Evolutionary conservation across 345 rosid genomes (phyloP), one percentile per base, ranked within the genome.

Genomic region (Salix purpurea): DNA sequence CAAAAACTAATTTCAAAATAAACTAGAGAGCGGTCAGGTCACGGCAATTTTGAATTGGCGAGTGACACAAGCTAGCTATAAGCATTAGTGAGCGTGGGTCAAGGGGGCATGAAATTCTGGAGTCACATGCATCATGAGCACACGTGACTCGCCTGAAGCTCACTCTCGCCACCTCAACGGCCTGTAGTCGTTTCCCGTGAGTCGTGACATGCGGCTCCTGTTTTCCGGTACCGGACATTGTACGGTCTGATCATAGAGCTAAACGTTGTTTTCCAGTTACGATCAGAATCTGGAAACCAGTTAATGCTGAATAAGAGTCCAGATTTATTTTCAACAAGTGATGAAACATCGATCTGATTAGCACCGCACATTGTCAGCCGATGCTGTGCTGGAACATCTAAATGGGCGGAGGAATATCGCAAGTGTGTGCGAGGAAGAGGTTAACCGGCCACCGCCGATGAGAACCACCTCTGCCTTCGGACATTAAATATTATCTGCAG

Each of bases 371-470:
- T n/a, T 56, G 61, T 21, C 24, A 56, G 8, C 13, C 61, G n/a
- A 7, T 9, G 14, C 14, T 3, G 10, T n/a, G 28, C 14, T 0
- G 9, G 9, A 9, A 56, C 62, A n/a, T 56, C 5, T n/a, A 23
- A 12, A 46, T 46, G 64, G 1, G 26, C 21, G 69, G 56, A 7
- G 78, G 78, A 40, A 40, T 10, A 12, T 40, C 44, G 44, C 44
- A 40, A 10, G 3, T 40, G 13, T 0, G 13, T 13, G 64, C 11
- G 28, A 54, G 69, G 68, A 12, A 80, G 78, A 65, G 65, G 71
- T 74, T 75, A 81, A 77, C 76, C 82, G 83, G 72, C 78, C 67
- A 67, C 64, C 60, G 5, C 70, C 67, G n/a, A 50, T 75, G 2
- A 36, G 65, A 75, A n/a, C 78, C 34, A 69, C 65, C 8, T 70